Evolutionary conservation across 257 asterid species (phyloP).

Genomic region (Agastache rugosa): DNA sequence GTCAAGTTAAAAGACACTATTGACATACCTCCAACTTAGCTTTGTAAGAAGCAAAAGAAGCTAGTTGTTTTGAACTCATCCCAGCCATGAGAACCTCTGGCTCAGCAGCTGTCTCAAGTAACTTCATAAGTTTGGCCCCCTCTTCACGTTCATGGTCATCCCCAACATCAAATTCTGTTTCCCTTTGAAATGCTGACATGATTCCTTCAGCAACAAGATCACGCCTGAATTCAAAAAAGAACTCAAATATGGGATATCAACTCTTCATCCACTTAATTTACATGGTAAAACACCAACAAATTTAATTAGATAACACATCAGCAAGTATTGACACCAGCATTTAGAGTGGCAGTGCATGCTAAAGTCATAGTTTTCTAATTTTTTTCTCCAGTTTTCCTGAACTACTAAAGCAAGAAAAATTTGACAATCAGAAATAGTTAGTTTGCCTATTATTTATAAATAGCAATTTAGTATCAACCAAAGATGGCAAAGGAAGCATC

Average conservation of each 20-base stretch:
- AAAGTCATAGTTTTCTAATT: not conserved
- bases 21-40: slow-evolving; percentile 83
- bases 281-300: not conserved
- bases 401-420: not conserved
- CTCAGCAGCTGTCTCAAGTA: slow-evolving; percentile 97
- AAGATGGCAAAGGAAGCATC: slow-evolving; percentile 31
- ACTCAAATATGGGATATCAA: not conserved
- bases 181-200: slow-evolving; percentile 71
- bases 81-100: slow-evolving; percentile 98
- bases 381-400: not conserved
- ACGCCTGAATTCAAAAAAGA: slow-evolving; percentile 55
- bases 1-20: slow-evolving; percentile 26
- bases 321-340: not conserved
- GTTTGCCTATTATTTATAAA: not conserved
- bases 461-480: slow-evolving; percentile 28
- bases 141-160: slow-evolving; percentile 73
- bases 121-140: slow-evolving; percentile 90
- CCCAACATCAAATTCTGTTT: slow-evolving; percentile 47
- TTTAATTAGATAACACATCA: slow-evolving; percentile 1
- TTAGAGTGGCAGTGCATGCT: not conserved
- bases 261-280: slow-evolving; percentile 15
- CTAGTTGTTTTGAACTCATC: slow-evolving; percentile 84
- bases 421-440: slow-evolving; percentile 12
- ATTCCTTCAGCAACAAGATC: slow-evolving; percentile 78
- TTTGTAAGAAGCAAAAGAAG: slow-evolving; percentile 75